Percentiles rank a stretch among this genome's conserved stretches.
These are phyloP conservation scores for Millerozyma miso DNA, from an alignment of 805 yeast species.

Conservation along the genomic window DNA sequence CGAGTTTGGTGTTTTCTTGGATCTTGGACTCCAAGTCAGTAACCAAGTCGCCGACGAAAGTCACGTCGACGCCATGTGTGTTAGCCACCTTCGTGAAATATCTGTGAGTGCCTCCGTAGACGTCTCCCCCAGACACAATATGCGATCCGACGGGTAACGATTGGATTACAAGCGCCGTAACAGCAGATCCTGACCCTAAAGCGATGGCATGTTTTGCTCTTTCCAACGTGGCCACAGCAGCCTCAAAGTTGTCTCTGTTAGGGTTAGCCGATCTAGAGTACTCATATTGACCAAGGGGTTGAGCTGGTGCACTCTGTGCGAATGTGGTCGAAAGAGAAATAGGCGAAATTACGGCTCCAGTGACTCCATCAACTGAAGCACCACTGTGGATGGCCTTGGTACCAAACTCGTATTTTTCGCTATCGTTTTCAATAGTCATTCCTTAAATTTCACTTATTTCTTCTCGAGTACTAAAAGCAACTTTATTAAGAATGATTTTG, in stretches of 20 bases:
- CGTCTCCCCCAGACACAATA: constrained; percentile 77
- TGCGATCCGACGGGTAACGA: constrained; percentile 69
- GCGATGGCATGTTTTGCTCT: constrained; percentile 73
- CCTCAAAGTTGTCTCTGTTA: constrained; percentile 77
- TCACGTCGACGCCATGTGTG: constrained; percentile 68
- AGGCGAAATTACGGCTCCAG: constrained; percentile 87
- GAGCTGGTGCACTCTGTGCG: constrained; percentile 73
- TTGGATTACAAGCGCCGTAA: constrained; percentile 74
- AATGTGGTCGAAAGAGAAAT: constrained; percentile 81
- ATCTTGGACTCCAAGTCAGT: constrained; percentile 54
- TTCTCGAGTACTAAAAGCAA: too few relatives aligned
- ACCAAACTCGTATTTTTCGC: constrained; percentile 49
- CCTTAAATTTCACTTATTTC: background rate
- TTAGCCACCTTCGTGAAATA: constrained; percentile 82
- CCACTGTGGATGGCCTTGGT: constrained; percentile 87
- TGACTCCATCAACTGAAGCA: constrained; percentile 59
- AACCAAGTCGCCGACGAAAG: constrained; percentile 63
- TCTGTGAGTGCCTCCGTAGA: constrained; percentile 89
- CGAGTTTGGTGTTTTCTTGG: constrained; percentile 62
- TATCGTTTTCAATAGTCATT: constrained; percentile 37
- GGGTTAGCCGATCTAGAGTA: constrained; percentile 86
- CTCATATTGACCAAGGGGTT: constrained; percentile 75
- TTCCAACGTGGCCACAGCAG: constrained; percentile 75
- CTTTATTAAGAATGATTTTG: too few relatives aligned
- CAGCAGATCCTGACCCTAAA: constrained; percentile 81